Evolutionary conservation across 805 yeast species (phyloP).

Genomic region (Candida tibetensis): DNA sequence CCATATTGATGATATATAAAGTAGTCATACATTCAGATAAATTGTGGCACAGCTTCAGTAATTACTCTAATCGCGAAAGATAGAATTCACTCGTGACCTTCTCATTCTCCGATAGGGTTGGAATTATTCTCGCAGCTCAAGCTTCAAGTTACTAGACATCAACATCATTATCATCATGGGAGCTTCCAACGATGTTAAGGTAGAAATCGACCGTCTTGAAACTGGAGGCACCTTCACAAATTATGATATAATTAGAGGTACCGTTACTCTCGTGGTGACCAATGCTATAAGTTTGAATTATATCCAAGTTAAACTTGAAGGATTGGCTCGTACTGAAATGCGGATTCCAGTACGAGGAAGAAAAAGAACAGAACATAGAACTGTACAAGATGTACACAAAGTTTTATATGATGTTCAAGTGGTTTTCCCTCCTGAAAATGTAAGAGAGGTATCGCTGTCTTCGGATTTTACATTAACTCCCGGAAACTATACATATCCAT

Average conservation of each 20-base stretch:
- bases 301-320: constrained; percentile 54
- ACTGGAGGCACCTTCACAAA: constrained; percentile 47
- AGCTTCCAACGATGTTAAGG: constrained; percentile 19
- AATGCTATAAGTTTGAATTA: constrained; percentile 43
- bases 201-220: constrained; percentile 31
- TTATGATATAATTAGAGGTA: constrained; percentile 43
- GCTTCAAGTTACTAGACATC: too few species aligned
- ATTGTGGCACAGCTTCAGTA: too few species aligned
- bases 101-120: too few species aligned
- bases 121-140: too few species aligned
- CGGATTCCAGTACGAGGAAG: constrained; percentile 21
- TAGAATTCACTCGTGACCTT: too few species aligned
- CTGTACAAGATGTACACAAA: constrained; percentile 40
- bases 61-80: too few species aligned
- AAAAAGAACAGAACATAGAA: constrained; percentile 9
- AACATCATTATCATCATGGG: constrained; percentile 9
- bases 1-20: too few species aligned
- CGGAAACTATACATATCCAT: constrained; percentile 50
- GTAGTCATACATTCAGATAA: too few species aligned
- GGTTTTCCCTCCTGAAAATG: constrained; percentile 53
- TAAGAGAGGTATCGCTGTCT: constrained; percentile 41
- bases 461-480: constrained; percentile 48
- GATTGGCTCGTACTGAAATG: constrained; percentile 40
- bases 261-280: constrained; percentile 36
- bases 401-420: constrained; percentile 48